These are phyloP conservation scores for Colletotrichum australisinense DNA, from an alignment of 2,329 filamentous ascomycete genomes.

Conservation along the genomic window DNA sequence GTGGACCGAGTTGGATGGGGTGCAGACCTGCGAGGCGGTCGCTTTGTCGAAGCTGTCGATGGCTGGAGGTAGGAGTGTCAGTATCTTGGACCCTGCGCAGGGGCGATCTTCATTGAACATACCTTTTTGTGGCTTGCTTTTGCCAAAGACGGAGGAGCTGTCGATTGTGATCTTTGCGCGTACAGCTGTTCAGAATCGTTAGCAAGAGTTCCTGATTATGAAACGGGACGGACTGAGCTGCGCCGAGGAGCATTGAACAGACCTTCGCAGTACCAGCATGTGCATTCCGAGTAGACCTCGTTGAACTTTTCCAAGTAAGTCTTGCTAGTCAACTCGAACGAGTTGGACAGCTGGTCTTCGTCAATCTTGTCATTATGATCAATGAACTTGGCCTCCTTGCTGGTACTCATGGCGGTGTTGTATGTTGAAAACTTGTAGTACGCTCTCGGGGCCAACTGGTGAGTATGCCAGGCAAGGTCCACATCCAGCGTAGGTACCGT, in stretches of 20 bases:
- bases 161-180: slow-evolving; percentile 66
- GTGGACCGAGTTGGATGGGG: slow-evolving; percentile 71
- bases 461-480: slow-evolving; percentile 84
- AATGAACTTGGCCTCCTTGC: slow-evolving; percentile 67
- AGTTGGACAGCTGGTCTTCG: slow-evolving; percentile 70
- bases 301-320: slow-evolving; percentile 73
- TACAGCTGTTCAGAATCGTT: slow-evolving; percentile 50
- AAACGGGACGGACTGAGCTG: no score
- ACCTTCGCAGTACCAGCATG: slow-evolving; percentile 86
- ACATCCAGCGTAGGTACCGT: slow-evolving; percentile 80
- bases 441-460: slow-evolving; percentile 73
- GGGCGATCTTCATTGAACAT: not conserved
- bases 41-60: slow-evolving; percentile 59
- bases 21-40: slow-evolving; percentile 59
- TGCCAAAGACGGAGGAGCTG: slow-evolving; percentile 56
- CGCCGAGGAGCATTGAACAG: not conserved
- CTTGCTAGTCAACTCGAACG: slow-evolving; percentile 80
- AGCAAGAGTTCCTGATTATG: not conserved
- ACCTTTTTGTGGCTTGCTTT: slow-evolving; percentile 56
- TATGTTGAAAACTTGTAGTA: slow-evolving; percentile 71
- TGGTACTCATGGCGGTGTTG: slow-evolving; percentile 15
- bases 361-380: slow-evolving; percentile 89
- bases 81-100: not conserved
- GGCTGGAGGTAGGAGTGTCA: not conserved
- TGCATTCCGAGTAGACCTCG: slow-evolving; percentile 80